A percentile compares a stretch with the other conserved stretches of the same genome.
These are phyloP conservation scores for Sabuloglossum arenarium DNA, from an alignment of 495 filamentous ascomycete species.

Conservation along the genomic window DNA sequence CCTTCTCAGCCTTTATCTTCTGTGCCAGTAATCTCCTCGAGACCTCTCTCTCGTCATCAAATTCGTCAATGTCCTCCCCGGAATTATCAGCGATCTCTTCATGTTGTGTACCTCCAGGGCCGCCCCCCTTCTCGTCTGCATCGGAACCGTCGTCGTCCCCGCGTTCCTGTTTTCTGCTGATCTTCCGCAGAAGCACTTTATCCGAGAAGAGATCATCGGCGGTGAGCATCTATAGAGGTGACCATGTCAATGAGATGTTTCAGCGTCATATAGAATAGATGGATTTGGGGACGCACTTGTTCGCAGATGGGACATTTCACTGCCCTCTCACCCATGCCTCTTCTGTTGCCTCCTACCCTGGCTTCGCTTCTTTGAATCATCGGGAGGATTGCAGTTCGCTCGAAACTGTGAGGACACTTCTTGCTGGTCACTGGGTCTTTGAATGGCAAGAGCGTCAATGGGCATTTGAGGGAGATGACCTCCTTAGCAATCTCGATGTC, in stretches of 20 bases:
- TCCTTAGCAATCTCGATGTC: constrained; percentile 56
- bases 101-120: background rate
- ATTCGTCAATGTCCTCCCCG: background rate
- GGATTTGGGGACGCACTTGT: constrained; percentile 8
- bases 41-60: constrained; percentile 13
- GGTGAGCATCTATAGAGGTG: constrained; percentile 2
- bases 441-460: constrained; percentile 56
- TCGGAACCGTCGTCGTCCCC: constrained; percentile 4
- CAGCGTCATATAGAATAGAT: background rate
- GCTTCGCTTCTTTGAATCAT: constrained; percentile 28
- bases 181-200: constrained; percentile 4
- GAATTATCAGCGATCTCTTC: background rate
- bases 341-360: constrained; percentile 8
- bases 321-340: constrained; percentile 13
- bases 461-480: constrained; percentile 53
- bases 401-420: constrained; percentile 69
- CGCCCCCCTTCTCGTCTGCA: constrained; percentile 2
- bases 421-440: constrained; percentile 50
- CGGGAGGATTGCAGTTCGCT: constrained; percentile 45
- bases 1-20: background rate
- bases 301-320: constrained; percentile 31
- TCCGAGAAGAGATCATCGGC: constrained; percentile 1
- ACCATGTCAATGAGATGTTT: background rate
- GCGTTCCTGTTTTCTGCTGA: background rate
- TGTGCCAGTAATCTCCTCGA: background rate